Conservation (phyloP, 164 flowering plant genomes). For the Chloranthus sessilifolius region DNA sequence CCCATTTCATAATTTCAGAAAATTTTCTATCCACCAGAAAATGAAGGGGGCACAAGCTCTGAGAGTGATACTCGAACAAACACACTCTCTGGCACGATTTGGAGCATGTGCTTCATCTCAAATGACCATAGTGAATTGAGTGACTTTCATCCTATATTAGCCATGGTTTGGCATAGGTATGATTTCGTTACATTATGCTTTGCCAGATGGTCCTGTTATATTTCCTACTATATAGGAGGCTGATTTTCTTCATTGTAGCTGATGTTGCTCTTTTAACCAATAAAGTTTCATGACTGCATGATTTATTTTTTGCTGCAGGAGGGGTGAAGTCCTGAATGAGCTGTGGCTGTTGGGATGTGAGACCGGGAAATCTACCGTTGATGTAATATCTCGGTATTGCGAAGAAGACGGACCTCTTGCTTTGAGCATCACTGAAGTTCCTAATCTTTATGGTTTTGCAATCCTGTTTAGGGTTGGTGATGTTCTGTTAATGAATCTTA, state of each 20-base stretch:
- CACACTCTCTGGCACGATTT: conserved; percentile 67
- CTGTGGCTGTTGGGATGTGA: conserved; percentile 68
- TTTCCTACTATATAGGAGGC: too few relatives aligned
- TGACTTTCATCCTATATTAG: conserved; percentile 55
- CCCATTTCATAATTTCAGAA: conserved; percentile 40
- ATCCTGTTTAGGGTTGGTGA: conserved; percentile 82
- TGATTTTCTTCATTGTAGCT: background rate
- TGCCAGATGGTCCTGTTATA: background rate
- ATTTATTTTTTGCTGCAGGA: conserved; percentile 36
- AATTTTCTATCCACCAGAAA: conserved; percentile 63
- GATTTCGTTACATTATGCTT: background rate
- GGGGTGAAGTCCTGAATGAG: conserved; percentile 50
- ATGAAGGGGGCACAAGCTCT: conserved; percentile 29
- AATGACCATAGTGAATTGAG: conserved; percentile 32
- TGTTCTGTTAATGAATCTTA: conserved; percentile 78
- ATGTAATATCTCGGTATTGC: conserved; percentile 49
- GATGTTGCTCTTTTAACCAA: background rate
- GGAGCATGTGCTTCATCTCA: conserved; percentile 97
- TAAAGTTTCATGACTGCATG: conserved; percentile 4
- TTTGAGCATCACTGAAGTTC: conserved; percentile 70
- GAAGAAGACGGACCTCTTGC: conserved; percentile 72
- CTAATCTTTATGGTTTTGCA: conserved; percentile 64
- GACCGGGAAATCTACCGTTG: conserved; percentile 34
- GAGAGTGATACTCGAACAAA: conserved; percentile 26
- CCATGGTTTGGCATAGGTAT: conserved; percentile 76